These are phyloP conservation scores for Chaetomium fimeti DNA, from an alignment of 495 filamentous ascomycete genomes.

Conservation along the genomic window DNA sequence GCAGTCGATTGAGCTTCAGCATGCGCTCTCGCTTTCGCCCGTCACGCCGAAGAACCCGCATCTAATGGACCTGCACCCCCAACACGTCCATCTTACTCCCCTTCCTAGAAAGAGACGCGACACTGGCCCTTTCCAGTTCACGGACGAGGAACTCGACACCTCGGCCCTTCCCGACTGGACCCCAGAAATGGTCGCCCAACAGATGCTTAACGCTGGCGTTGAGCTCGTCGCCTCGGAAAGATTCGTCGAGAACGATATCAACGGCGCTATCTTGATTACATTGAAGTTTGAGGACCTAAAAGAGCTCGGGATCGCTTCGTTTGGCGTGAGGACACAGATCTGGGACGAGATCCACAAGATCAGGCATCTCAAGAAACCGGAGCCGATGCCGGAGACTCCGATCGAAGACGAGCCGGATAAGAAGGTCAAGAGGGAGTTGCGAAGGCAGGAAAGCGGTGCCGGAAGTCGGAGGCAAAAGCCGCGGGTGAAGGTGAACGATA, in stretches of 20 bases:
- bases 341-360: conserved; percentile 81
- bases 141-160: conserved; percentile 57
- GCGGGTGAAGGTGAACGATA: conserved; percentile 54
- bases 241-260: conserved; percentile 88
- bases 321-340: conserved; percentile 80
- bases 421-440: conserved; percentile 42
- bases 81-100: conserved; percentile 36
- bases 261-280: conserved; percentile 74
- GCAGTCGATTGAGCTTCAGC: conserved; percentile 56
- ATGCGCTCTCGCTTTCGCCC: conserved; percentile 66
- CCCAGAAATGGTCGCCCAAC: conserved; percentile 71
- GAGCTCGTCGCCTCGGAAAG: conserved; percentile 73
- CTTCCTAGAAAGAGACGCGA: conserved; percentile 37
- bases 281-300: conserved; percentile 92
- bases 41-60: conserved; percentile 48
- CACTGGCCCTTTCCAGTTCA: conserved; percentile 47
- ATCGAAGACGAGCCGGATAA: conserved; percentile 54
- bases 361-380: conserved; percentile 57
- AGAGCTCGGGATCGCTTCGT: conserved; percentile 88
- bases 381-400: conserved; percentile 55
- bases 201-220: conserved; percentile 72
- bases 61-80: conserved; percentile 38
- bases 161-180: conserved; percentile 62
- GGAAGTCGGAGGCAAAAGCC: conserved; percentile 41
- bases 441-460: conserved; percentile 39